A percentile compares a stretch with the other conserved stretches of the same genome.
phyloP scores from a whole-genome alignment of 768 basidiomycete genomes.

The Fistulinella prunicolor region DNA sequence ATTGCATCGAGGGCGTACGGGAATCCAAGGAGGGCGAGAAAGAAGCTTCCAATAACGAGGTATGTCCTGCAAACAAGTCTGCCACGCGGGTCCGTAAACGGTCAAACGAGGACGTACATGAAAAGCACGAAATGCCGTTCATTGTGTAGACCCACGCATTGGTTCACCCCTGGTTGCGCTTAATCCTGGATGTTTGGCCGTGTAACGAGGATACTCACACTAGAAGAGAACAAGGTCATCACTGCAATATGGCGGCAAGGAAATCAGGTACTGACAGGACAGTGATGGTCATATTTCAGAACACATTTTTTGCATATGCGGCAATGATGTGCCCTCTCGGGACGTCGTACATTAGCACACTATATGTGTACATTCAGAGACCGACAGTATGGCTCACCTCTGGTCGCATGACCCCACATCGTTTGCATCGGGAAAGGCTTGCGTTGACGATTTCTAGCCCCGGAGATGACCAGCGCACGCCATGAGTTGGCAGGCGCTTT shows the following conservation, averaged over 20 bases:
- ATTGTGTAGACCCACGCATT: slow-evolving; percentile 94
- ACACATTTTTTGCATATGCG: slow-evolving; percentile 88
- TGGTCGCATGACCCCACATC: slow-evolving; percentile 67
- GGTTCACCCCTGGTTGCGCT: slow-evolving; percentile 75
- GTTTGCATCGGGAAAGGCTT: slow-evolving; percentile 57
- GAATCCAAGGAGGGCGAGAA: slow-evolving; percentile 63
- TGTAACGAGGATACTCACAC: slow-evolving; percentile 35
- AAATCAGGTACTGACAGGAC: slow-evolving; percentile 60
- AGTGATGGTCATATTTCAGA: slow-evolving; percentile 88
- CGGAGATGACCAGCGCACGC: slow-evolving; percentile 49
- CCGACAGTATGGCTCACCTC: slow-evolving; percentile 53
- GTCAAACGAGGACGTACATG: slow-evolving; percentile 53
- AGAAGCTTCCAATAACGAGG: slow-evolving; percentile 68
- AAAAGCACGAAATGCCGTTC: slow-evolving; percentile 96
- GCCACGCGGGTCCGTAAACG: not conserved
- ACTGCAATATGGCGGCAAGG: not conserved
- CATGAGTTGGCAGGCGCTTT: slow-evolving; percentile 28
- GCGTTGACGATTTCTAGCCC: slow-evolving; percentile 53
- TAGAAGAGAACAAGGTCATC: slow-evolving; percentile 14
- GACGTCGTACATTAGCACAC: slow-evolving; percentile 9
- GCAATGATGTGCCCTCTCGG: slow-evolving; percentile 90
- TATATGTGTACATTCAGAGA: too few relatives aligned
- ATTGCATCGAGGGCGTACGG: slow-evolving; percentile 54
- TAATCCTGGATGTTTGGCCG: not conserved
- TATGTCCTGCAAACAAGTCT: slow-evolving; percentile 55